These are phyloP conservation scores for Rhododendron molle DNA, from an alignment of 148 eudicot genomes.

Conservation along the genomic window DNA sequence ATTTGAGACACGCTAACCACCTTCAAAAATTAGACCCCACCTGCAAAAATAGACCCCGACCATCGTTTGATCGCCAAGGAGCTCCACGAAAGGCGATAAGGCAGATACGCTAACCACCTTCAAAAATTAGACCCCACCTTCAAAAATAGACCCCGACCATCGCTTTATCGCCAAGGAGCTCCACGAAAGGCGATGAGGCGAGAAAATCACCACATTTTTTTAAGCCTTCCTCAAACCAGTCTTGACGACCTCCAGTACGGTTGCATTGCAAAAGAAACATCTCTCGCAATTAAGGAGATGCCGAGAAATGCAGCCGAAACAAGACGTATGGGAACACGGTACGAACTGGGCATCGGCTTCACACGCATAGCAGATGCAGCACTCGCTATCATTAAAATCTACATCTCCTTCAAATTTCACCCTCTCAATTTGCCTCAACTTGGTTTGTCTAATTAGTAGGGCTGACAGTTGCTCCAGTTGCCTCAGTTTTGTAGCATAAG, in stretches of 20 bases:
- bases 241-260: conserved; percentile 44
- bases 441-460: conserved; percentile 47
- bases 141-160: neutral
- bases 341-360: conserved; percentile 59
- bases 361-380: conserved; percentile 76
- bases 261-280: conserved; percentile 92
- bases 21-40: neutral
- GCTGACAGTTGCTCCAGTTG: conserved; percentile 67
- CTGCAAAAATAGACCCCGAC: neutral
- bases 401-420: conserved; percentile 35
- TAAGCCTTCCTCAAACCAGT: conserved; percentile 20
- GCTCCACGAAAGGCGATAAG: neutral
- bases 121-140: neutral
- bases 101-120: neutral
- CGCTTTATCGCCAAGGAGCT: neutral
- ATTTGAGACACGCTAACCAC: neutral
- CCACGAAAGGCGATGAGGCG: neutral
- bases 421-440: conserved; percentile 33
- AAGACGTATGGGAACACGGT: conserved; percentile 76
- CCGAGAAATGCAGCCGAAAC: conserved; percentile 80
- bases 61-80: neutral
- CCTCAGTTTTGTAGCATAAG: conserved; percentile 42
- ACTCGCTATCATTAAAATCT: conserved; percentile 46
- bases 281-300: conserved; percentile 84
- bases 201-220: neutral